Evolutionary conservation across 768 basidiomycete species (phyloP).

Genomic region (Suillus variegatus): DNA sequence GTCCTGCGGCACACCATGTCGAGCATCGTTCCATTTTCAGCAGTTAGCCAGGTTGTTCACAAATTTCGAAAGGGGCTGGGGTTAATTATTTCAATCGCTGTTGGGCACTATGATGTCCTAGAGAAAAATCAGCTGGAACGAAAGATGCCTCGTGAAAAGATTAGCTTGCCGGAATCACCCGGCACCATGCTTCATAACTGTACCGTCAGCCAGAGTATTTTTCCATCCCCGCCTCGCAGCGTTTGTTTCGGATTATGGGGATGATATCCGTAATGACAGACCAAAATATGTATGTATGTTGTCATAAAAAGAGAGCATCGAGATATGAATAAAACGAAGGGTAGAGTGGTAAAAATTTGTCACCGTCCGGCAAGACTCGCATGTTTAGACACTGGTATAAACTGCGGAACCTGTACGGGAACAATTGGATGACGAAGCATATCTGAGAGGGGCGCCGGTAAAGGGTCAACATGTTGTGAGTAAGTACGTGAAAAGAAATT

Average conservation of each 20-base stretch:
- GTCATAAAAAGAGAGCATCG: neutral
- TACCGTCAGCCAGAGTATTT: neutral
- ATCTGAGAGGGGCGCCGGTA: constrained; percentile 56
- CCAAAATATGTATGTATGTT: neutral
- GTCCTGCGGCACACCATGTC: neutral
- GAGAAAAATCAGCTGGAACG: neutral
- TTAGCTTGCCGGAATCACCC: neutral
- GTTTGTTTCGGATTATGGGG: neutral
- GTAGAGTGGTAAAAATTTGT: constrained; percentile 3
- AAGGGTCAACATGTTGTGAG: constrained; percentile 40
- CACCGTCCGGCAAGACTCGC: constrained; percentile 34
- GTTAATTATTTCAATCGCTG: neutral
- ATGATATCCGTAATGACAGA: neutral
- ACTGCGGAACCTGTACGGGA: constrained; percentile 8
- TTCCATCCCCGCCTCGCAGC: neutral
- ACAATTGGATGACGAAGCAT: constrained; percentile 40
- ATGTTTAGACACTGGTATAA: constrained; percentile 27
- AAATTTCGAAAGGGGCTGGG: neutral
- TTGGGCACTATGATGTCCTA: neutral
- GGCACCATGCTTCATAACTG: neutral
- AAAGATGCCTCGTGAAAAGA: neutral
- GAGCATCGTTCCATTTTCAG: neutral
- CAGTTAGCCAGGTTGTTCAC: neutral
- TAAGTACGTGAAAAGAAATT: constrained; percentile 16
- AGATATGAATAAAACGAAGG: neutral